Conservation (phyloP, 208 protist genomes). For the Acanthamoeba castellanii region DNA sequence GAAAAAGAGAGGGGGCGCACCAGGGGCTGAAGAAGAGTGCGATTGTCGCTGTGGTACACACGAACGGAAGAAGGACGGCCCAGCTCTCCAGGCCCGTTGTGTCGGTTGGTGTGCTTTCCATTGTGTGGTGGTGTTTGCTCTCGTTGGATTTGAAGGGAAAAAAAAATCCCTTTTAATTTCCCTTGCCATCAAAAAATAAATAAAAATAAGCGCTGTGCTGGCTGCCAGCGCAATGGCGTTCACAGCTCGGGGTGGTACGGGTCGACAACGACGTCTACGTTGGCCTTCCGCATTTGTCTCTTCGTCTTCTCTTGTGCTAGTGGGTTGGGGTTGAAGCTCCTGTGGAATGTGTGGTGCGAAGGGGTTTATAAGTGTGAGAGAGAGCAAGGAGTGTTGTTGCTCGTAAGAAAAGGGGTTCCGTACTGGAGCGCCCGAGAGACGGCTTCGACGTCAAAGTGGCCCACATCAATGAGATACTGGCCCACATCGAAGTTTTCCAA, state of each 20-base stretch:
- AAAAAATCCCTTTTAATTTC: too few relatives aligned
- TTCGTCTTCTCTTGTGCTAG: not conserved
- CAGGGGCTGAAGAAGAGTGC: constrained; percentile 25
- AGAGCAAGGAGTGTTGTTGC: not conserved
- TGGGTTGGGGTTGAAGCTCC: not conserved
- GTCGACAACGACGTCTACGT: not conserved
- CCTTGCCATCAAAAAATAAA: not conserved
- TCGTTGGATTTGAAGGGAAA: too few relatives aligned
- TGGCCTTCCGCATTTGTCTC: not conserved
- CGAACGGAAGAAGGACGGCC: not conserved
- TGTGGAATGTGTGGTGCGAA: too few relatives aligned
- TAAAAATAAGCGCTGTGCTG: not conserved
- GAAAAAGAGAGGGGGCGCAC: not conserved
- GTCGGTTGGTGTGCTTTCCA: not conserved
- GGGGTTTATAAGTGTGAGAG: too few relatives aligned
- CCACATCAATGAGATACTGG: not conserved
- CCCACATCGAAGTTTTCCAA: constrained; percentile 24
- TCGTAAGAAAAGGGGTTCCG: not conserved
- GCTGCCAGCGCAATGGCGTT: too few relatives aligned
- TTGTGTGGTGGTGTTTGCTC: not conserved
- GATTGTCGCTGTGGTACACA: constrained; percentile 13
- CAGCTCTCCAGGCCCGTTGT: not conserved
- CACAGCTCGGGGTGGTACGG: not conserved
- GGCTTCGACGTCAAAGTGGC: constrained; percentile 6
- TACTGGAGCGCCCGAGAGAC: not conserved